Base-by-base conservation (phyloP, 164 flowering plant species). In the Malania oleifera region DNA sequence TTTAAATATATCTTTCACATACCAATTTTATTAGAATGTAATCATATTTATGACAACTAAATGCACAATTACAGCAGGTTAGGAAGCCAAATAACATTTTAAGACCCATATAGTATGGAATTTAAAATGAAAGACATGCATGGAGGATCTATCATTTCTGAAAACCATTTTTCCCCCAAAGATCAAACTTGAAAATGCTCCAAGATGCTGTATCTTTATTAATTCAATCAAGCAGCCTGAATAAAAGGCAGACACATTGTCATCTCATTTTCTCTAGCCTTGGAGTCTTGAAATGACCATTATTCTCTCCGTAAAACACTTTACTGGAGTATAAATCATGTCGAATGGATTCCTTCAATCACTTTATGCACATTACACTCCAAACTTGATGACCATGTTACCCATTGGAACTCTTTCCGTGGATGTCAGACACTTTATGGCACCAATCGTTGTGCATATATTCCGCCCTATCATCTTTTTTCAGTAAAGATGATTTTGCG, bases 361-460 rank as follows among this genome's bases (percentile, higher is more conserved):
- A 74, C 79, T 68, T 76, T 68, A 63, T 28, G 65, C 62, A 70
- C 65, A 67, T 52, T 57, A 55, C 28, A 38, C 51, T 46, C 60
- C 51, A 64, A 67, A 60, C 63, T 50, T 19, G 37, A 58, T 43
- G 49, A 65, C 28, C 28, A 25, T 43, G 50, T 60, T 61, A 63
- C 60, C 50, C 57, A 49, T 46, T 43, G 60, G 45, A 63, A 61
- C 57, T 67, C 56, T 50, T 60, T 49, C 67, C 8, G 44, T 53
- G 59, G 52, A 20, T 74, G 64, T 56, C 70, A 70, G 63, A 55
- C 38, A 27, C 70, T 70, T 65, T 67, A 59, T 46, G 37, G 52
- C 52, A 67, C 68, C 54, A 63, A 60, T 59, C 63, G 65, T 62
- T 26, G 62, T 26, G 80, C 78, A 76, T 78, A 81, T 81, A 81